phyloP scores from a whole-genome alignment of 352 stramenopile genomes.

The Thalassiosira livingstoniorum region DNA sequence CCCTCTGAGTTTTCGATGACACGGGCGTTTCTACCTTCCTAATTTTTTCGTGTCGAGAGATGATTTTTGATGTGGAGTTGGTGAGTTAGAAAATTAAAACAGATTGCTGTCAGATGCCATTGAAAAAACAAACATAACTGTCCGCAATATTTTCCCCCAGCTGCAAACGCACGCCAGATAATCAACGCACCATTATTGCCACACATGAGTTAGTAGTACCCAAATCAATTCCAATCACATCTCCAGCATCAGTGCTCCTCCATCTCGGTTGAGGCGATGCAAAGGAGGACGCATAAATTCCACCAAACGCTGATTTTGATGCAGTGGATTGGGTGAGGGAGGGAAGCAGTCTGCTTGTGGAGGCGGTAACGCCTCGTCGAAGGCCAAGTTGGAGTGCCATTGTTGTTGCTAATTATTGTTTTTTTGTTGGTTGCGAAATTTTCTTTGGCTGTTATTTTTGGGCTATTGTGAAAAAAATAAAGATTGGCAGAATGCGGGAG shows the following conservation, averaged over 20 bases:
- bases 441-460: too few relatives aligned
- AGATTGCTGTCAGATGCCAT: too few relatives aligned
- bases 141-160: too few relatives aligned
- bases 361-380: conserved; percentile 43
- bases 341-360: too few relatives aligned
- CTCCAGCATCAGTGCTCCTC: conserved; percentile 73
- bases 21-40: conserved; percentile 90
- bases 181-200: conserved; percentile 89
- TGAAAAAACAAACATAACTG: too few relatives aligned
- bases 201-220: conserved; percentile 99
- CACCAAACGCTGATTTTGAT: conserved; percentile 20
- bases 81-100: too few relatives aligned
- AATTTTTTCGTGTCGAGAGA: not conserved
- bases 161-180: too few relatives aligned
- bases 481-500: not conserved
- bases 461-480: too few relatives aligned
- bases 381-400: conserved; percentile 72
- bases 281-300: conserved; percentile 1
- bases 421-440: too few relatives aligned
- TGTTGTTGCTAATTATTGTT: too few relatives aligned
- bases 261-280: conserved; percentile 16
- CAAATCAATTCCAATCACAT: conserved; percentile 99
- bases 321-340: conserved; percentile 13
- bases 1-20: conserved; percentile 99
- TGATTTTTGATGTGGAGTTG: too few relatives aligned